These are phyloP conservation scores for Perilla frutescens DNA, from an alignment of 257 asterid genomes.

Conservation along the genomic window DNA sequence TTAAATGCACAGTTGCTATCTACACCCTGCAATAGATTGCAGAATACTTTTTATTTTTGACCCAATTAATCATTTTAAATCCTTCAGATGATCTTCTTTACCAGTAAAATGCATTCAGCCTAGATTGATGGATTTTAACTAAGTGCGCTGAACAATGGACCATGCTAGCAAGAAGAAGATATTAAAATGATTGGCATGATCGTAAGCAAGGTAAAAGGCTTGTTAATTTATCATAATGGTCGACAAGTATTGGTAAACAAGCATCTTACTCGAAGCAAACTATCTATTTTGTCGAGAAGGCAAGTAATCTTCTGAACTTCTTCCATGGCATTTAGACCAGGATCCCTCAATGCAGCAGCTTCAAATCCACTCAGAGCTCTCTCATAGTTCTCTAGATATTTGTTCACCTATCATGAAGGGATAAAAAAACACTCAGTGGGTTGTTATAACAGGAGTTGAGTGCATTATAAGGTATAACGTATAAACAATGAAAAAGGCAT, in stretches of 20 bases:
- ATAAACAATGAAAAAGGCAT: constrained; percentile 4
- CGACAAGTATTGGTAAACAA: constrained; percentile 20
- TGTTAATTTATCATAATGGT: not conserved
- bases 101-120: constrained; percentile 9
- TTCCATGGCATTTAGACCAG: constrained; percentile 75
- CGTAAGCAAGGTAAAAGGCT: constrained; percentile 5
- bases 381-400: constrained; percentile 90
- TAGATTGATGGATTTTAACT: not conserved
- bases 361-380: constrained; percentile 97
- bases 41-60: not conserved
- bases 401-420: constrained; percentile 64
- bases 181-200: not conserved
- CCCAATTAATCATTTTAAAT: not conserved
- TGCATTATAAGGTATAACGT: constrained; percentile 20
- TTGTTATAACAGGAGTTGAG: not conserved
- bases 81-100: not conserved
- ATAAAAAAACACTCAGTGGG: constrained; percentile 23
- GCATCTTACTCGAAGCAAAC: constrained; percentile 67
- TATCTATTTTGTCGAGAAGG: constrained; percentile 79
- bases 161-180: constrained; percentile 5
- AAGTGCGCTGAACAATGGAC: not conserved
- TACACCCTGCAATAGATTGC: not conserved
- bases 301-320: constrained; percentile 70
- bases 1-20: not conserved
- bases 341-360: constrained; percentile 96